Evolutionary conservation across 805 yeast species (phyloP).

Genomic region (Candida insectalens): DNA sequence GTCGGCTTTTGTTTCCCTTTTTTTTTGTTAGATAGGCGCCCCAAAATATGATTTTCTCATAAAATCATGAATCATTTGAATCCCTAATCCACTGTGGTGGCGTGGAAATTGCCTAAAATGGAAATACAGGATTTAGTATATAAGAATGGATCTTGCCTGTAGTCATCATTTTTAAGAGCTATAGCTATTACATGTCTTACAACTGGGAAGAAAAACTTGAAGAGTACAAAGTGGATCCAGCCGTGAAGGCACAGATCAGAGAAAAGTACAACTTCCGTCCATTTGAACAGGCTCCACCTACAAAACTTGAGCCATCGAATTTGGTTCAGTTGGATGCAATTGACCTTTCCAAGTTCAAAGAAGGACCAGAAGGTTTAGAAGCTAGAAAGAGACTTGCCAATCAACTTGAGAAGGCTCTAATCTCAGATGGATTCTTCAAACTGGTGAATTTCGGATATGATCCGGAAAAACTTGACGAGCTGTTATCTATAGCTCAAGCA

Average conservation of each 20-base stretch:
- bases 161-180: too few relatives aligned
- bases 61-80: too few relatives aligned
- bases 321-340: conserved; percentile 24
- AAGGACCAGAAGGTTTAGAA: conserved; percentile 27
- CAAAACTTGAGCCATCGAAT: conserved; percentile 9
- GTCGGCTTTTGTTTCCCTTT: too few relatives aligned
- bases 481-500: conserved; percentile 31
- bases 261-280: conserved; percentile 23
- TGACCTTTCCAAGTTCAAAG: conserved; percentile 28
- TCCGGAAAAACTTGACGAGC: conserved; percentile 21
- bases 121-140: too few relatives aligned
- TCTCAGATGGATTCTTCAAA: conserved; percentile 35
- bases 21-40: too few relatives aligned
- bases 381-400: conserved; percentile 26
- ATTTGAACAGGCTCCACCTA: conserved; percentile 19
- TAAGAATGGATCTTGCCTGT: too few relatives aligned
- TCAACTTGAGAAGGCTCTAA: conserved; percentile 28
- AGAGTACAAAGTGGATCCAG: background rate
- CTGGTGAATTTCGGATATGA: conserved; percentile 31
- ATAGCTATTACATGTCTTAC: too few relatives aligned
- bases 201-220: background rate
- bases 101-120: too few relatives aligned
- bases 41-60: too few relatives aligned
- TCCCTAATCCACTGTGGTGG: too few relatives aligned
- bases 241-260: conserved; percentile 8